Evolutionary conservation across 176 grass and related monocot species (phyloP), one percentile per base, ranked within the genome.

Genomic region (Cymbopogon citratus): DNA sequence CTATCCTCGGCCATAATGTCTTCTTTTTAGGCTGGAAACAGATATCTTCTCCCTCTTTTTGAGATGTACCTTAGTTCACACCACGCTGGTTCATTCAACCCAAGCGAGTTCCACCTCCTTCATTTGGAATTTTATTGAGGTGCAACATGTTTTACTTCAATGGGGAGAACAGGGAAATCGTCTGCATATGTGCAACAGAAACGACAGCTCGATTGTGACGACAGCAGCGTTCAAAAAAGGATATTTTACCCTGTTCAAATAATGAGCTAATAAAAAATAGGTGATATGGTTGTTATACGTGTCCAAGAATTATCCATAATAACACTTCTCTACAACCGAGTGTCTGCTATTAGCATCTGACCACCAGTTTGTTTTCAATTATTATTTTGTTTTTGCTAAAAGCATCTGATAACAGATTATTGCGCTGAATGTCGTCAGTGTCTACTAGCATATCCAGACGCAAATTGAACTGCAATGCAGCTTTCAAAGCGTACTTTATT

Each of bases 131-230:
- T 14, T 21, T 54, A 73, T 52, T 26, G 5, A 15, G 9, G 66
- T 11, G 3, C 34, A 19, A 73, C 76, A 27, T 73, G 84, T 51
- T 85, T 85, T 23, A 64, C 76, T 23, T 85, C 67, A 7, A 10
- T 40, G 7, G 83, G 83, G 31, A 80, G 57, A 23, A 73, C 57
- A 80, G 76, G 84, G 46, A 56, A 43, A 36, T 26, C 83, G 25
- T 49, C 16, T 25, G n/a, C 76, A 66, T 60, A 1, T 1, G 23
- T 31, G 21, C 43, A 66, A 6, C 65, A 80, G 40, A 11, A 18
- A 21, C 39, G 51, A 78, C 54, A 2, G 9, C 2, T 12, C 61
- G 28, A 43, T 35, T 6, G 35, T 56, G 68, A 35, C 25, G 13
- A 44, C n/a, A 24, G 12, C 7, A 54, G 13, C 0, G 5, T 24